Conservation (phyloP, 306 rosid species). For the Begonia masoniana region DNA sequence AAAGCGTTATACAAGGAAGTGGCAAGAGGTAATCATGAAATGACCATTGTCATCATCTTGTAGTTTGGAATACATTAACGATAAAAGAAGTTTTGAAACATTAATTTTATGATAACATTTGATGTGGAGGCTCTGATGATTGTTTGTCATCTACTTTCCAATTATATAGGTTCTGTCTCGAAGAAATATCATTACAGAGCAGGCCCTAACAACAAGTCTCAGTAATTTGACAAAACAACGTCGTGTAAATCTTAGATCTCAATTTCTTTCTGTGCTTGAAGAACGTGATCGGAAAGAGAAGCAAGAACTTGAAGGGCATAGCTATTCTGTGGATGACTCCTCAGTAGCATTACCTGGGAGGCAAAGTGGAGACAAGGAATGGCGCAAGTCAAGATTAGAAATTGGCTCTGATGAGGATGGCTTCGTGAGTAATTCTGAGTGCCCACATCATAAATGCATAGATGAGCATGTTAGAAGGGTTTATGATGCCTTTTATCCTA, state of each 20-base stretch:
- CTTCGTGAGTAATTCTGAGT: constrained; percentile 39
- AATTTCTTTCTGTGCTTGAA: constrained; percentile 43
- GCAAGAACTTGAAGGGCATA: constrained; percentile 38
- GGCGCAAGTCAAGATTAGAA: constrained; percentile 80
- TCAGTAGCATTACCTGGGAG: constrained; percentile 82
- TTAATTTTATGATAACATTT: no score
- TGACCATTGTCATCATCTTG: background rate
- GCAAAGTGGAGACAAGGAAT: constrained; percentile 78
- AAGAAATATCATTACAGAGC: constrained; percentile 43
- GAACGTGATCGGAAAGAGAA: constrained; percentile 59
- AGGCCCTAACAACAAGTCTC: constrained; percentile 41
- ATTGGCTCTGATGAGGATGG: constrained; percentile 42
- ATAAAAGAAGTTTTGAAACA: no score
- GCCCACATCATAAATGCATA: constrained; percentile 60
- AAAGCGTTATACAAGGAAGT: constrained; percentile 80
- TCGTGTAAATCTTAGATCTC: constrained; percentile 44
- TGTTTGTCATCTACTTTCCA: background rate
- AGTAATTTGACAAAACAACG: constrained; percentile 37
- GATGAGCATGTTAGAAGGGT: constrained; percentile 80
- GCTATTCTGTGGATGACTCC: constrained; percentile 38
- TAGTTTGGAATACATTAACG: no score
- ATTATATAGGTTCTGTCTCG: constrained; percentile 60
- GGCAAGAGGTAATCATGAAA: constrained; percentile 59
- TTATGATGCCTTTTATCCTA: constrained; percentile 48
- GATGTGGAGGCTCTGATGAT: no score